Conservation (phyloP, 352 stramenopile species). For the Ophiocytium majus region DNA sequence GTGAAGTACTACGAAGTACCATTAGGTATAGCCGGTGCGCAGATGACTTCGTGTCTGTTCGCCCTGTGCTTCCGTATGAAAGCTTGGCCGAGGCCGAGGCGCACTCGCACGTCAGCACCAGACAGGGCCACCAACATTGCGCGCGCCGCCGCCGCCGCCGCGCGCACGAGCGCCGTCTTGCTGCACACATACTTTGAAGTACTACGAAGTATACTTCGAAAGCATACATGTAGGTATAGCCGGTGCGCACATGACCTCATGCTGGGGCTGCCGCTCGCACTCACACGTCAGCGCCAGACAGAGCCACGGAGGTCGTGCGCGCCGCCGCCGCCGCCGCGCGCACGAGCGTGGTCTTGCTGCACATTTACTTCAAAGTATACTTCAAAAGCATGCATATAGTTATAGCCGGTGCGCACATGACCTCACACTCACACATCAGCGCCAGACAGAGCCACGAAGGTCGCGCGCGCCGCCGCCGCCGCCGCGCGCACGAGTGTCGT, state of each 20-base stretch:
- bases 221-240: no score
- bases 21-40: no score
- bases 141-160: slow-evolving; percentile 33
- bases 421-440: slow-evolving; percentile 33
- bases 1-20: no score
- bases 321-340: slow-evolving; percentile 39
- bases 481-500: slow-evolving; percentile 62
- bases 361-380: no score
- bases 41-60: neutral
- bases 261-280: no score
- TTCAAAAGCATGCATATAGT: no score
- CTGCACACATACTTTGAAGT: no score
- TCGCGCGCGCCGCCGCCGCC: slow-evolving; percentile 32
- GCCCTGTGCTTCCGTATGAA: no score
- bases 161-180: slow-evolving; percentile 70
- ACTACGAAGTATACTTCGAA: no score
- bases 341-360: slow-evolving; percentile 77
- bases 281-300: slow-evolving; percentile 49
- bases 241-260: neutral
- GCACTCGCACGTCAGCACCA: slow-evolving; percentile 40
- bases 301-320: slow-evolving; percentile 32
- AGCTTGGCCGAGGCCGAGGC: neutral
- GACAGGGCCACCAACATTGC: slow-evolving; percentile 42
- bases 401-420: neutral
- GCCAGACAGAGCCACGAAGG: slow-evolving; percentile 48